Evolutionary conservation across 2,329 filamentous ascomycete species (phyloP).

Genomic region (Lanzia echinophila): DNA sequence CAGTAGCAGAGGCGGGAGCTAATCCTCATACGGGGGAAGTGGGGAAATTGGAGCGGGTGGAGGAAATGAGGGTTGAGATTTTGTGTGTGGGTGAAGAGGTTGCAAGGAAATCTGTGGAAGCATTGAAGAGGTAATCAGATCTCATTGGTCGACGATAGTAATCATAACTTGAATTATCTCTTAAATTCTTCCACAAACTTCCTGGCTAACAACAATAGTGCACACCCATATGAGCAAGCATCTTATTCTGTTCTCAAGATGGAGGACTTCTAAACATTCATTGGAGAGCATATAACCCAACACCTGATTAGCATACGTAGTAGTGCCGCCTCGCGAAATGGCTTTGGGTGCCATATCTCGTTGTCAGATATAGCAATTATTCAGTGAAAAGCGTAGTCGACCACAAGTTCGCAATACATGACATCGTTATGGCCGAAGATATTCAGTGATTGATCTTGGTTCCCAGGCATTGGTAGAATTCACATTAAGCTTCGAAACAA

Average conservation of each 20-base stretch:
- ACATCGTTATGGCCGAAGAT: too few species aligned
- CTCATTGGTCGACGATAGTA: too few species aligned
- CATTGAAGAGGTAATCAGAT: conserved; percentile 53
- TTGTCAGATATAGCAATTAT: too few species aligned
- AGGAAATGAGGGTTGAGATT: conserved; percentile 57
- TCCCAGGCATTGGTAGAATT: too few species aligned
- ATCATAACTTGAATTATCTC: background rate
- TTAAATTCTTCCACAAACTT: background rate
- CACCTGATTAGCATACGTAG: background rate
- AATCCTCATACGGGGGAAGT: conserved; percentile 55
- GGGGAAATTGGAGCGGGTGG: conserved; percentile 50
- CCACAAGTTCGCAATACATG: too few species aligned
- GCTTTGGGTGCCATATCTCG: too few species aligned
- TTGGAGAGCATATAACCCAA: background rate
- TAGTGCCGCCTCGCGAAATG: background rate
- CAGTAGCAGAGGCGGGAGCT: conserved; percentile 45
- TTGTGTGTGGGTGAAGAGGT: conserved; percentile 53
- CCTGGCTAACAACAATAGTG: background rate
- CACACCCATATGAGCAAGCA: background rate
- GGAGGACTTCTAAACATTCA: background rate
- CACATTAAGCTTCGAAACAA: background rate
- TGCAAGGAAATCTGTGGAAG: conserved; percentile 49
- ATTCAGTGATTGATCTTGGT: too few species aligned
- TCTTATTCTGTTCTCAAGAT: background rate
- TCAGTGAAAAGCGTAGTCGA: too few species aligned